Evolutionary conservation across 805 yeast species (phyloP).

Genomic region (Wickerhamia fluorescens): DNA sequence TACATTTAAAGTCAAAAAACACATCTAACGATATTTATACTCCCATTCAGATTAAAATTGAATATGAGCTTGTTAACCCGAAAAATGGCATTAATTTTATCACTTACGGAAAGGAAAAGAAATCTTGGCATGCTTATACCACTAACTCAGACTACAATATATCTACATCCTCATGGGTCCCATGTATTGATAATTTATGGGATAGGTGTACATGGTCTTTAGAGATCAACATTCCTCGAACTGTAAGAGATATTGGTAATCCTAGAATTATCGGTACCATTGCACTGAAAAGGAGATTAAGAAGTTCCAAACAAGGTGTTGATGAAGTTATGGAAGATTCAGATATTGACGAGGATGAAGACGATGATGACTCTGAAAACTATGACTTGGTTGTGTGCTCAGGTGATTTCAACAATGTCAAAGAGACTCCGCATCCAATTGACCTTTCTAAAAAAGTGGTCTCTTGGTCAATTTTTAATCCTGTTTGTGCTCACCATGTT

Average conservation of each 20-base stretch:
- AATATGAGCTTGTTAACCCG: conserved; percentile 58
- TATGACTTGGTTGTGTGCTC: conserved; percentile 57
- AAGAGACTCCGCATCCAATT: conserved; percentile 67
- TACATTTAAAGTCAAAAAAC: conserved; percentile 26
- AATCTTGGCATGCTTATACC: conserved; percentile 81
- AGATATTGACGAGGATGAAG: conserved; percentile 35
- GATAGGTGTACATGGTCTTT: conserved; percentile 90
- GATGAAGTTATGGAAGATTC: conserved; percentile 5
- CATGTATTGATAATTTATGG: conserved; percentile 85
- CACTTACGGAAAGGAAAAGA: conserved; percentile 43
- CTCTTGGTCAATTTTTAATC: conserved; percentile 67
- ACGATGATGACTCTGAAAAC: conserved; percentile 39
- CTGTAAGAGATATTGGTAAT: conserved; percentile 62
- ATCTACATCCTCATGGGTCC: conserved; percentile 95
- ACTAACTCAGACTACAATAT: conserved; percentile 69
- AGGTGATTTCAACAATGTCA: conserved; percentile 61
- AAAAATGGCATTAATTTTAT: conserved; percentile 71
- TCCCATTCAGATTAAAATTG: conserved; percentile 66
- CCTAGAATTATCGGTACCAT: conserved; percentile 36
- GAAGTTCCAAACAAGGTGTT: conserved; percentile 2
- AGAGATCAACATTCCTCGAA: conserved; percentile 77
- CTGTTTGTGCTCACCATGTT: conserved; percentile 88
- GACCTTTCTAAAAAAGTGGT: conserved; percentile 71
- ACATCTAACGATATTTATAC: conserved; percentile 43
- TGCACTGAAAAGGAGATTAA: conserved; percentile 1